Conservation (phyloP, 306 rosid species). For the Sphenostylis stenocarpa region DNA sequence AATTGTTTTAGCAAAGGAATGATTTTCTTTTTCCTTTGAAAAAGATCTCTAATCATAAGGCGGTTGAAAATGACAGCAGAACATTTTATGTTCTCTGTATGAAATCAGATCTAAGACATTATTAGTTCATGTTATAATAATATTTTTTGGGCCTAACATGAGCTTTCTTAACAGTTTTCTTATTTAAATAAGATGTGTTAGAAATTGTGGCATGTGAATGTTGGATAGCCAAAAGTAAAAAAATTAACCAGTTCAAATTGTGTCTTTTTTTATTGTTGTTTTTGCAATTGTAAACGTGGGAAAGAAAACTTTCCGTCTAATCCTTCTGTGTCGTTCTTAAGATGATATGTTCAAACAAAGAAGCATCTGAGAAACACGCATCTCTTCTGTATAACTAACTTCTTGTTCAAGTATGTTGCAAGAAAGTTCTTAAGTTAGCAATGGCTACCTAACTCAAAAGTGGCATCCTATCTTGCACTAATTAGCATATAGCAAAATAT, state of each 20-base stretch:
- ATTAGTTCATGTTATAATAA: too few relatives aligned
- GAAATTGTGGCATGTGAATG: not conserved
- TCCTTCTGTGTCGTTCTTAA: constrained; percentile 25
- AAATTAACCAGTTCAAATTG: not conserved
- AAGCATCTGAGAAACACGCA: constrained; percentile 21
- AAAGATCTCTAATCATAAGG: constrained; percentile 19
- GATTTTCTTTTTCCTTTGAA: not conserved
- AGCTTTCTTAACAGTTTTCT: not conserved
- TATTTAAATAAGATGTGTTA: not conserved
- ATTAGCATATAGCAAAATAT: not conserved
- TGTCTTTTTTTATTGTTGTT: not conserved
- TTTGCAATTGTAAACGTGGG: not conserved
- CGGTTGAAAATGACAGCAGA: constrained; percentile 25
- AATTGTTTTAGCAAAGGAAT: constrained; percentile 10
- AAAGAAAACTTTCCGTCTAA: not conserved
- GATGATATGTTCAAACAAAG: constrained; percentile 32
- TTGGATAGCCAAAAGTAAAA: not conserved
- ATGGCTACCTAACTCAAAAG: constrained; percentile 34
- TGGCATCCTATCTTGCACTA: constrained; percentile 9
- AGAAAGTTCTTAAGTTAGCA: constrained; percentile 37
- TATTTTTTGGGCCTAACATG: too few relatives aligned
- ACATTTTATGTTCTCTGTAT: not conserved
- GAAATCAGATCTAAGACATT: not conserved
- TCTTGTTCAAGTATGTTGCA: constrained; percentile 7
- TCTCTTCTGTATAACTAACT: constrained; percentile 11